These are phyloP conservation scores for Fusarium xylarioides DNA, from an alignment of 2,329 filamentous ascomycete genomes.

Conservation along the genomic window DNA sequence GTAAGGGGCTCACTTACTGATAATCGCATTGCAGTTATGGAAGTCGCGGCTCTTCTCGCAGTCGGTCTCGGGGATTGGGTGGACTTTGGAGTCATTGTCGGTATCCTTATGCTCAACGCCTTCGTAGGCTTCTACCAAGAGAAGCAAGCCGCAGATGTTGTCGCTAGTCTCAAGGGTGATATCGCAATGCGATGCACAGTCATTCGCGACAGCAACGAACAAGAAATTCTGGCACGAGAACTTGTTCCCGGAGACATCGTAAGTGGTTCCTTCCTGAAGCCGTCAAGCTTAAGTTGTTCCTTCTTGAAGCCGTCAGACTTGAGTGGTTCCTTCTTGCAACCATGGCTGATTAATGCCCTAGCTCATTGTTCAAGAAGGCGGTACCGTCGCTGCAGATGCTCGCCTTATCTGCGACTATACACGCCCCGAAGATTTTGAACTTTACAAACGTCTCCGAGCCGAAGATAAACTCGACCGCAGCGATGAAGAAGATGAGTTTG, in stretches of 20 bases:
- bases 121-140: slow-evolving; percentile 31
- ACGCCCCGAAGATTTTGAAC: slow-evolving; percentile 26
- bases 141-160: slow-evolving; percentile 26
- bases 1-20: background rate
- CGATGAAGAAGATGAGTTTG: slow-evolving; percentile 22
- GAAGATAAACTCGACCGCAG: slow-evolving; percentile 27
- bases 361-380: slow-evolving; percentile 28
- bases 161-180: slow-evolving; percentile 26
- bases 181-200: slow-evolving; percentile 30
- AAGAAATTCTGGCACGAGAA: slow-evolving; percentile 21
- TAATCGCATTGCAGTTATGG: slow-evolving; percentile 12
- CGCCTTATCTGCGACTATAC: slow-evolving; percentile 25
- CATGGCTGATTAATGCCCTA: background rate
- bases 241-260: slow-evolving; percentile 20
- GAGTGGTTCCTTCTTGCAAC: too few species aligned
- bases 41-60: slow-evolving; percentile 22
- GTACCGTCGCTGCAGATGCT: slow-evolving; percentile 20
- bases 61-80: slow-evolving; percentile 28
- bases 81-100: slow-evolving; percentile 25
- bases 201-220: slow-evolving; percentile 7
- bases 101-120: slow-evolving; percentile 27
- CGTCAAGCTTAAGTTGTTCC: background rate
- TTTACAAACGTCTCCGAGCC: slow-evolving; percentile 21
- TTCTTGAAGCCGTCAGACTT: background rate
- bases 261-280: background rate